A percentile compares a stretch with the other conserved stretches of the same genome.
Evolutionary conservation across 495 filamentous ascomycete genomes (phyloP).

Genomic region (Beverwykella pulmonaria): DNA sequence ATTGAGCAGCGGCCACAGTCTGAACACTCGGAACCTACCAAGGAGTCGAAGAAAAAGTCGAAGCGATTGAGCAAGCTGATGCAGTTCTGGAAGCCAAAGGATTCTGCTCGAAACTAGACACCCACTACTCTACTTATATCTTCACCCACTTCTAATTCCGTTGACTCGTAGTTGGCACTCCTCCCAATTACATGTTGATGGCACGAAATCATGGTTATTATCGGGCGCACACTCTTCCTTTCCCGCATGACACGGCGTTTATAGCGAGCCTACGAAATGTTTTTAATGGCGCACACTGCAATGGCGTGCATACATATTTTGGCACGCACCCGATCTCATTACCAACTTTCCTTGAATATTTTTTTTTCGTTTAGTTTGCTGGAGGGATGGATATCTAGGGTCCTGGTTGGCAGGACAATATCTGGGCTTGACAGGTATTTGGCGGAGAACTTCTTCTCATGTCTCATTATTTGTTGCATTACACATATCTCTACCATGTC

Average conservation of each 20-base stretch:
- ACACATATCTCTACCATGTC: background rate
- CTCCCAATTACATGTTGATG: conserved; percentile 28
- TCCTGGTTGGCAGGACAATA: background rate
- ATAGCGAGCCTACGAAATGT: conserved; percentile 36
- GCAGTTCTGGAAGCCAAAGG: conserved; percentile 74
- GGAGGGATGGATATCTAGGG: conserved; percentile 22
- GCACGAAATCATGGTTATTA: conserved; percentile 36
- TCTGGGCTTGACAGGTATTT: conserved; percentile 26
- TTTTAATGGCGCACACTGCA: conserved; percentile 35
- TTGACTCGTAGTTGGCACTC: conserved; percentile 12
- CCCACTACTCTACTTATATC: conserved; percentile 2
- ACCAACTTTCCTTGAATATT: conserved; percentile 20
- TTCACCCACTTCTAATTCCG: conserved; percentile 19
- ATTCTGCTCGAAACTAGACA: conserved; percentile 1
- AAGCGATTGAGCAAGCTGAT: conserved; percentile 78
- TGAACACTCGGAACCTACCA: conserved; percentile 58
- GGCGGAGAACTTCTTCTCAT: conserved; percentile 1
- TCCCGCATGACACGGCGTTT: conserved; percentile 33
- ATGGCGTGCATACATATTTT: conserved; percentile 29
- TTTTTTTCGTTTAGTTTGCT: conserved; percentile 20
- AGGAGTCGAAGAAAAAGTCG: conserved; percentile 66
- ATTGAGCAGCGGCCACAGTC: conserved; percentile 66
- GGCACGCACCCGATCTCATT: conserved; percentile 14
- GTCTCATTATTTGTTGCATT: background rate
- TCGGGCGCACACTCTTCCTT: conserved; percentile 13